phyloP scores from a whole-genome alignment of 352 stramenopile genomes.

The Aphanomyces cochlioides region DNA sequence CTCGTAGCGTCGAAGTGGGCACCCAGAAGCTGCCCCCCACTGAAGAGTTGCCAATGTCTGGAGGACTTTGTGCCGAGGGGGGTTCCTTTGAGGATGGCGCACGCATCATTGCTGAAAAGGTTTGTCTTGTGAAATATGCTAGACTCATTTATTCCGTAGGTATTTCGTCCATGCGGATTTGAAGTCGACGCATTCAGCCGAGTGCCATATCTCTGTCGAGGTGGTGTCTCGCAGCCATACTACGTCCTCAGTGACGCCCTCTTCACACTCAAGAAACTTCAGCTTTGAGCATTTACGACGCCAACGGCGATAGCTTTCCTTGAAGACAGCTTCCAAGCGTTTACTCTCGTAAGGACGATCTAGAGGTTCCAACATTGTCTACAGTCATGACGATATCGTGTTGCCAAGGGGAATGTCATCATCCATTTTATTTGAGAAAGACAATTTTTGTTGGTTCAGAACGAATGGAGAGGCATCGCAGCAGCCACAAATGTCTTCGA shows the following conservation, averaged over 20 bases:
- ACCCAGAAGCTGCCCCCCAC: conserved; percentile 56
- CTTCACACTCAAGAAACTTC: conserved; percentile 60
- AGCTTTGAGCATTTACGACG: neutral
- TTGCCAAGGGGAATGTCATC: too few species aligned
- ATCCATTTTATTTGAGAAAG: too few species aligned
- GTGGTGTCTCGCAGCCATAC: conserved; percentile 73
- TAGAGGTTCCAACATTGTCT: too few species aligned
- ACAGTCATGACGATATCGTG: too few species aligned
- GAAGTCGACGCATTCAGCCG: conserved; percentile 74
- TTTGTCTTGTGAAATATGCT: conserved; percentile 39
- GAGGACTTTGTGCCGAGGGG: conserved; percentile 54
- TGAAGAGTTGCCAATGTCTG: conserved; percentile 64
- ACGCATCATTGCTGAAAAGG: conserved; percentile 56
- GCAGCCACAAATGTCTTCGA: too few species aligned
- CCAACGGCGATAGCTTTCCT: too few species aligned
- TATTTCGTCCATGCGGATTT: conserved; percentile 48
- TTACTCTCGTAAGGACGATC: too few species aligned
- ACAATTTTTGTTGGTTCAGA: too few species aligned
- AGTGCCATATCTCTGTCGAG: conserved; percentile 78
- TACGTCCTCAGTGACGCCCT: conserved; percentile 83
- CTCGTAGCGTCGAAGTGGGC: conserved; percentile 53
- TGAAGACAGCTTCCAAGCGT: too few species aligned
- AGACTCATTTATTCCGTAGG: neutral
- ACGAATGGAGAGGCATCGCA: too few species aligned
- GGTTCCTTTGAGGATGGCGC: conserved; percentile 66